Evolutionary conservation across 2,329 filamentous ascomycete species (phyloP).

Genomic region (Colletotrichum endophyticum): DNA sequence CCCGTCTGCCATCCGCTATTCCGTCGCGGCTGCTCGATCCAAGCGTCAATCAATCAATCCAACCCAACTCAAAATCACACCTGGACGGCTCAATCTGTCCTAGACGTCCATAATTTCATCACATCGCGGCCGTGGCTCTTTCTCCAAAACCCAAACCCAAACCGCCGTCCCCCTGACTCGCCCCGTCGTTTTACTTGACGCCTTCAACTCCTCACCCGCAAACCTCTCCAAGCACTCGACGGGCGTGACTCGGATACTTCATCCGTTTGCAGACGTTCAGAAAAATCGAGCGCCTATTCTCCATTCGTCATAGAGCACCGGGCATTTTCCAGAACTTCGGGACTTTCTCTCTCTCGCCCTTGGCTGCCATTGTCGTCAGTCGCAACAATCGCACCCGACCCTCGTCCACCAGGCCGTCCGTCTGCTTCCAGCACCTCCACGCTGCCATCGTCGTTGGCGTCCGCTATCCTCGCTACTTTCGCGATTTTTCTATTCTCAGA

Average conservation of each 20-base stretch:
- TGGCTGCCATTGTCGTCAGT: conserved; percentile 9
- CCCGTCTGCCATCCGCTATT: neutral
- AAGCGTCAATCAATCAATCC: conserved; percentile 13
- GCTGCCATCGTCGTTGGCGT: conserved; percentile 2
- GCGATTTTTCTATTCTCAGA: neutral
- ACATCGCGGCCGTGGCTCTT: neutral
- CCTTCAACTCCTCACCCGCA: conserved; percentile 12
- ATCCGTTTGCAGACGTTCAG: conserved; percentile 18
- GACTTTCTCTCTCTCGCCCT: neutral
- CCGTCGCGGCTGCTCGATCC: neutral
- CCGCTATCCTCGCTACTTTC: neutral
- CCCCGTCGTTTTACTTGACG: conserved; percentile 18
- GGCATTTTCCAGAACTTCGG: neutral
- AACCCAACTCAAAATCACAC: neutral
- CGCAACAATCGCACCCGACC: neutral
- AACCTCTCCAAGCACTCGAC: neutral
- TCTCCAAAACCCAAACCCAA: neutral
- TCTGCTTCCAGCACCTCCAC: neutral
- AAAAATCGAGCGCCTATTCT: neutral
- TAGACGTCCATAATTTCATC: conserved; percentile 8
- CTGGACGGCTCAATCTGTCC: conserved; percentile 7
- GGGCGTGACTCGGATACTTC: neutral
- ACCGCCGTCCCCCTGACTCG: conserved; percentile 10
- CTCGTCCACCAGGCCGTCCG: neutral
- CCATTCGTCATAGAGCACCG: conserved; percentile 8